A percentile compares a stretch with the other conserved stretches of the same genome.
These are phyloP conservation scores for Earliella scabrosa DNA, from an alignment of 1,284 basidiomycete genomes.

Conservation along the genomic window DNA sequence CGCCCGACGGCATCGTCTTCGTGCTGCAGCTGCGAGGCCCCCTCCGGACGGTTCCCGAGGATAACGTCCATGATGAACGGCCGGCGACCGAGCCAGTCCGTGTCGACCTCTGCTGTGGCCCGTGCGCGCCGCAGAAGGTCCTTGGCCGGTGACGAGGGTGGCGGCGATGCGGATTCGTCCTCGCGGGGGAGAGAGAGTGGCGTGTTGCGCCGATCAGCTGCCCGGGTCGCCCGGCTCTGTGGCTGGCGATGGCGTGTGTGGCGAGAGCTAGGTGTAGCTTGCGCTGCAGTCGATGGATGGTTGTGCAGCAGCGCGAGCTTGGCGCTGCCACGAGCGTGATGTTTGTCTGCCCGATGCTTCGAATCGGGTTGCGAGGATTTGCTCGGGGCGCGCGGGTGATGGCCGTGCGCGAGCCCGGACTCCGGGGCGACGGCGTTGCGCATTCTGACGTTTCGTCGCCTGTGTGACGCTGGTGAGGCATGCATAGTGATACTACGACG, in stretches of 20 bases:
- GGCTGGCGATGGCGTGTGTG: slow-evolving; percentile 21
- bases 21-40: slow-evolving; percentile 24
- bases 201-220: slow-evolving; percentile 12
- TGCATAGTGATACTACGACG: slow-evolving; percentile 5
- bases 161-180: slow-evolving; percentile 15
- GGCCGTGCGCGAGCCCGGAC: not conserved
- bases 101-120: slow-evolving; percentile 19
- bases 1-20: slow-evolving; percentile 31
- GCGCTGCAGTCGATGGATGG: slow-evolving; percentile 5
- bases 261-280: slow-evolving; percentile 15
- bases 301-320: slow-evolving; percentile 6
- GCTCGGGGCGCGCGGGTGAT: not conserved
- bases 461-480: slow-evolving; percentile 8
- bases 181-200: slow-evolving; percentile 9
- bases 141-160: slow-evolving; percentile 25
- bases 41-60: slow-evolving; percentile 28
- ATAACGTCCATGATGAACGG: slow-evolving; percentile 35
- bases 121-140: slow-evolving; percentile 27
- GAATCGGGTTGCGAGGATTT: slow-evolving; percentile 7
- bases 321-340: slow-evolving; percentile 20
- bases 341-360: slow-evolving; percentile 11
- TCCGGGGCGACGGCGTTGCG: slow-evolving; percentile 9
- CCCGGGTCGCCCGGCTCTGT: slow-evolving; percentile 3
- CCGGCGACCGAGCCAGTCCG: slow-evolving; percentile 23
- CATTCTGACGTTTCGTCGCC: slow-evolving; percentile 10